phyloP scores from a whole-genome alignment of 768 basidiomycete species.

The Mycena venus region DNA sequence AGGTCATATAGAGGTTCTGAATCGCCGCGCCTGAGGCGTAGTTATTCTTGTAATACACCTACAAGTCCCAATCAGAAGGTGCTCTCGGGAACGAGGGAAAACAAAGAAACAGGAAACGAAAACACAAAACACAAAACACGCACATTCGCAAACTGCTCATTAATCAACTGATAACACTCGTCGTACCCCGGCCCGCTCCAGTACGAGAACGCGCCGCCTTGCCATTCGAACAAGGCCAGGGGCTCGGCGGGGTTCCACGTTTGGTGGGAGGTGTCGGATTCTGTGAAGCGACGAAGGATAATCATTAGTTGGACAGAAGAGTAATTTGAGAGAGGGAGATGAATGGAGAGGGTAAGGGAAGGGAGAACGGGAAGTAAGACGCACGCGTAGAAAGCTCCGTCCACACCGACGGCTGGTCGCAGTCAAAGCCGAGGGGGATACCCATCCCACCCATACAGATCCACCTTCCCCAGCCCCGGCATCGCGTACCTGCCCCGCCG shows the following conservation, averaged over 20 bases:
- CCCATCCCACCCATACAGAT: slow-evolving; percentile 59
- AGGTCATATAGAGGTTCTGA: slow-evolving; percentile 55
- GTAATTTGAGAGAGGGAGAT: not conserved
- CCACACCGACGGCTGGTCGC: slow-evolving; percentile 71
- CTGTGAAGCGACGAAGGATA: slow-evolving; percentile 18
- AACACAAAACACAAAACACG: not conserved
- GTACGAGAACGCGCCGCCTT: slow-evolving; percentile 54
- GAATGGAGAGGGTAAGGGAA: not conserved
- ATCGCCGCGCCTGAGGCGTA: slow-evolving; percentile 49
- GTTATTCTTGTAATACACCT: slow-evolving; percentile 55
- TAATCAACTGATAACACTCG: slow-evolving; percentile 50
- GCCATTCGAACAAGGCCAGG: slow-evolving; percentile 54
- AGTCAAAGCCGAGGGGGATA: slow-evolving; percentile 73
- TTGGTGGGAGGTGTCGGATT: slow-evolving; percentile 49
- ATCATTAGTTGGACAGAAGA: no score
- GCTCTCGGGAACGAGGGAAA: no score
- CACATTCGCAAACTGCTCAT: slow-evolving; percentile 55
- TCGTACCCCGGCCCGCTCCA: slow-evolving; percentile 54
- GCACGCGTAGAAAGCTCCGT: slow-evolving; percentile 51
- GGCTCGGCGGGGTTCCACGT: slow-evolving; percentile 51
- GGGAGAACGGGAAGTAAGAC: slow-evolving; percentile 11
- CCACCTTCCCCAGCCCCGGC: slow-evolving; percentile 50
- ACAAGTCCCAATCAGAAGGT: not conserved
- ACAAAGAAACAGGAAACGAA: no score
- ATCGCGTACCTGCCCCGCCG: slow-evolving; percentile 46